Base-by-base conservation (phyloP, 257 asterid species). In the Nicotiana undulata region DNA sequence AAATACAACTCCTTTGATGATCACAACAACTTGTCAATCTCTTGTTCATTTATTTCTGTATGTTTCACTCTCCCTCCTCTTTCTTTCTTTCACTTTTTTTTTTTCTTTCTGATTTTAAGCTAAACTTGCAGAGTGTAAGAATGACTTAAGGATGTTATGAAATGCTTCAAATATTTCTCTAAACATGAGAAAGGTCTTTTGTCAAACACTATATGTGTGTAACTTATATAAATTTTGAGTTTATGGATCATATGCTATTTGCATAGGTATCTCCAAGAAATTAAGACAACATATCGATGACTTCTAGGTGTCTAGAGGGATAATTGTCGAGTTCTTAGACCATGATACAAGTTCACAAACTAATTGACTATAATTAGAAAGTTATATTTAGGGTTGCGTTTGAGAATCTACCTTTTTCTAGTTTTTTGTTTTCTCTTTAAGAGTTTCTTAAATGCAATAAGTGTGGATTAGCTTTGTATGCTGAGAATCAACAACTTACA, bases 51-150 rank as follows among this genome's bases (percentile, higher is more conserved):
- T 28, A 53, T 53, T 76, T 76, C 80, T 32, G 26, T 77, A 59
- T 59, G 81, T 59, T 20, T 31, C 64, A 52, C 66, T 76, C 34
- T 34, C 58, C 32, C 58, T 61, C 37, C 6, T 20, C 34, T 59
- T 58, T 72, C 20, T 68, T 44, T 56, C 67, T 58, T 72, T 72
- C 15, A 40, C 56, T 46, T 46, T 22, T 59, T 22, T 59, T 75
- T 37, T 34, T 18, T 29, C 60, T 8, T 17, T 20, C 34, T 56
- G 6, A 32, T 32, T 56, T 53, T 29, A 77, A 32, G 68, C 32
- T 76, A 76, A 77, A 77, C 8, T 77, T 77, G 72, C 9, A 10
- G 81, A 77, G 72, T 77, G 59, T 77, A 58, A 58, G 81, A 77
- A 77, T 77, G 78, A 72, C 22, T 77, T 24, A 59, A 77, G 31